Conservation (phyloP, 2,329 filamentous ascomycete genomes). For the Colletotrichum gloeosporioides region DNA sequence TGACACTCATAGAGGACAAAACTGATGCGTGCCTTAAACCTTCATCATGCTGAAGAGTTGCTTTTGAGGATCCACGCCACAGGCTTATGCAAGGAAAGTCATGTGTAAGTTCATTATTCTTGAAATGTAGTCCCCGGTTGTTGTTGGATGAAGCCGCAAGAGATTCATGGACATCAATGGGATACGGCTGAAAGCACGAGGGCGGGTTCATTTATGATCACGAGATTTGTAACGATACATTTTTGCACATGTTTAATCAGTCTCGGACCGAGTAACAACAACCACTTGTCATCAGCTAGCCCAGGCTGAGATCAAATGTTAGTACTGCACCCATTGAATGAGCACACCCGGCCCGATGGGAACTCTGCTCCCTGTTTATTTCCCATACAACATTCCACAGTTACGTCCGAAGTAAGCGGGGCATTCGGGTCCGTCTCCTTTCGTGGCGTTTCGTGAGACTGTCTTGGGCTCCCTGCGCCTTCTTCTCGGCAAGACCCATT, state of each 20-base stretch:
- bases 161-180: too few relatives aligned
- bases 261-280: background rate
- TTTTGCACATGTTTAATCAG: background rate
- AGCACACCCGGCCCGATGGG: background rate
- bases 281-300: background rate
- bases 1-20: too few relatives aligned
- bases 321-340: background rate
- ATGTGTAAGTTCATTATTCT: too few relatives aligned
- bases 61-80: too few relatives aligned
- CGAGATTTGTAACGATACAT: background rate
- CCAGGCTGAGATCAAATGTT: background rate
- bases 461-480: background rate
- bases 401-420: background rate
- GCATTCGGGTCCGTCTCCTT: background rate
- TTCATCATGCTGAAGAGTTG: too few relatives aligned
- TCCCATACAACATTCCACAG: background rate
- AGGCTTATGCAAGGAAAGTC: too few relatives aligned
- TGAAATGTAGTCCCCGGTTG: too few relatives aligned
- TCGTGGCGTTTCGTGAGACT: background rate
- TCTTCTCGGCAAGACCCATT: background rate
- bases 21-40: too few relatives aligned
- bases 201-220: background rate
- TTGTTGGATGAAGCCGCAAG: too few relatives aligned
- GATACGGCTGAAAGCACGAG: background rate
- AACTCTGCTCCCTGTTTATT: background rate